Conservation (phyloP, 2,329 filamentous ascomycete genomes). For the Aspergillus sp. region DNA sequence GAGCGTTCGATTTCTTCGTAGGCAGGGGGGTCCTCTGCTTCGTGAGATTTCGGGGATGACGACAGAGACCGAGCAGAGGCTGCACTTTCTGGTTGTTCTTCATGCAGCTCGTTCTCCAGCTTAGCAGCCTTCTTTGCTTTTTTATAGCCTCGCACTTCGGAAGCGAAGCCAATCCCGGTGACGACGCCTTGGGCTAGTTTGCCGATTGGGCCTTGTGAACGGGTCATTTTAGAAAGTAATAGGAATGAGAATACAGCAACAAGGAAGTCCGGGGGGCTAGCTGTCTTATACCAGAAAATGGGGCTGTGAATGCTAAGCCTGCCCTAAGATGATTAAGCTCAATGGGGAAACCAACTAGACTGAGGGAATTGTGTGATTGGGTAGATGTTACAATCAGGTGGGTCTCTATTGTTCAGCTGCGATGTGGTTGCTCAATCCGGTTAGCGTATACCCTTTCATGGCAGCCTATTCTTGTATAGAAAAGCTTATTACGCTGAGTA, state of each 20-base stretch:
- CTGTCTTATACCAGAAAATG: background rate
- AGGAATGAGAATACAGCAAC: background rate
- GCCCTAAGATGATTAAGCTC: background rate
- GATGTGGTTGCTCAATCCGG: background rate
- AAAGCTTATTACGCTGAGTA: too few species aligned
- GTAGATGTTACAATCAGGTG: background rate
- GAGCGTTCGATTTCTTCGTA: constrained; percentile 17
- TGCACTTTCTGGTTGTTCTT: background rate
- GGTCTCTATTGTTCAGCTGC: background rate
- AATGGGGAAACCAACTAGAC: background rate
- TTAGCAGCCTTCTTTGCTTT: constrained; percentile 9
- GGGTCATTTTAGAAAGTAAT: background rate
- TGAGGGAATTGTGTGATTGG: background rate
- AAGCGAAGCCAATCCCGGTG: constrained; percentile 28
- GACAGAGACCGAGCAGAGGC: background rate
- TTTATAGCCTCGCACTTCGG: constrained; percentile 22
- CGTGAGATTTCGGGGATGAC: background rate
- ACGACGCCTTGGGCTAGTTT: constrained; percentile 21
- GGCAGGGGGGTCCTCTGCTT: background rate
- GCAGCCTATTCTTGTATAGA: too few species aligned
- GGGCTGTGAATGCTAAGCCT: background rate
- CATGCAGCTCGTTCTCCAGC: background rate
- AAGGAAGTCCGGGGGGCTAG: background rate
- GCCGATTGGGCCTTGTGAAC: background rate
- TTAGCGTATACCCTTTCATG: too few species aligned